Conservation (phyloP, 345 rosid species). For the Heritiera littoralis region DNA sequence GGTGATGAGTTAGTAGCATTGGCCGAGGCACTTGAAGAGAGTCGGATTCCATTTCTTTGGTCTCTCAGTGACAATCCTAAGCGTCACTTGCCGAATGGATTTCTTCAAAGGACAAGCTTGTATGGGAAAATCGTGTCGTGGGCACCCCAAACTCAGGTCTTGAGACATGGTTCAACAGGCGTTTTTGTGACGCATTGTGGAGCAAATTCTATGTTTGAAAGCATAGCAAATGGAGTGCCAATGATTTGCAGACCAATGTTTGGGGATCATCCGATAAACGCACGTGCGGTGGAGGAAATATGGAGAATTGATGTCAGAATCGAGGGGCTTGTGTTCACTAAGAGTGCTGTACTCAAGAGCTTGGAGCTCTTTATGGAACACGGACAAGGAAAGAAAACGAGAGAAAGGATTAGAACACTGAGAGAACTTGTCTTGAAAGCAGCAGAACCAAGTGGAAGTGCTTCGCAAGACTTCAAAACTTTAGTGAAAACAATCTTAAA, state of each 20-base stretch:
- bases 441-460: no score
- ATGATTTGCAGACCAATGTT: no score
- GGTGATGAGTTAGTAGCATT: conserved; percentile 46
- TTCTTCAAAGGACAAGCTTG: conserved; percentile 36
- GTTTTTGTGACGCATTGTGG: no score
- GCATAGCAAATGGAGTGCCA: no score
- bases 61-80: conserved; percentile 34
- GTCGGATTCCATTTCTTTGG: conserved; percentile 53
- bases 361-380: conserved; percentile 40
- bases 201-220: no score
- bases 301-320: conserved; percentile 55
- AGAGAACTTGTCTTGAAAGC: no score
- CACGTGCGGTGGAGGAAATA: conserved; percentile 44
- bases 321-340: conserved; percentile 34
- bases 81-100: conserved; percentile 38
- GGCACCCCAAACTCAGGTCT: conserved; percentile 60
- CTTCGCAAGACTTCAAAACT: conserved; percentile 29
- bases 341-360: conserved; percentile 33
- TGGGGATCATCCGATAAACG: conserved; percentile 48
- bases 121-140: conserved; percentile 51
- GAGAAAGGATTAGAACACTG: conserved; percentile 28
- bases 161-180: no score
- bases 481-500: conserved; percentile 6
- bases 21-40: conserved; percentile 51
- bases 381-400: conserved; percentile 44